phyloP scores from a whole-genome alignment of 306 rosid species.

The Begonia fuchsioides region DNA sequence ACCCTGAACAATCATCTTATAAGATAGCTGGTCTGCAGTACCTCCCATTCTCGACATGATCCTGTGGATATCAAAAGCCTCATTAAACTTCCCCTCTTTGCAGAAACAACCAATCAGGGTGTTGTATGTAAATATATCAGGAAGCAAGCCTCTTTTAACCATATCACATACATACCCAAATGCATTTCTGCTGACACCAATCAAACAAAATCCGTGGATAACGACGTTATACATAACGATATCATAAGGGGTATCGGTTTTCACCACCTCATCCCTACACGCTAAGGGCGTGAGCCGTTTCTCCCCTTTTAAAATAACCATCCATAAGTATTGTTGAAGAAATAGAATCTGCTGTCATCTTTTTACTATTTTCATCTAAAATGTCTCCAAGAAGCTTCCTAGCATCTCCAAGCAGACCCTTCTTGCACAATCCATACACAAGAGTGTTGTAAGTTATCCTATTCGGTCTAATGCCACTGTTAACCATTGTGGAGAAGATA shows the following conservation, averaged over 20 bases:
- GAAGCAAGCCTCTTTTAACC: constrained; percentile 68
- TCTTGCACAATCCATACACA: constrained; percentile 63
- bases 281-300: constrained; percentile 32
- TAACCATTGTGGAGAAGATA: constrained; percentile 40
- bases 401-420: constrained; percentile 43
- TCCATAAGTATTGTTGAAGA: constrained; percentile 64
- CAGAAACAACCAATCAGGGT: constrained; percentile 55
- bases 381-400: constrained; percentile 34
- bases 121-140: constrained; percentile 66
- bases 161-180: constrained; percentile 50
- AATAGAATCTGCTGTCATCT: constrained; percentile 25
- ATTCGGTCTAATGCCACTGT: constrained; percentile 47
- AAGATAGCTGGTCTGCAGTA: constrained; percentile 47
- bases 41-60: constrained; percentile 71
- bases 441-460: constrained; percentile 57
- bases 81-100: constrained; percentile 41
- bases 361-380: constrained; percentile 22
- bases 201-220: constrained; percentile 57
- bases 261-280: constrained; percentile 54
- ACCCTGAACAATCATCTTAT: constrained; percentile 48
- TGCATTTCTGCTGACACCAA: constrained; percentile 33
- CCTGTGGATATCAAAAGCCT: constrained; percentile 42
- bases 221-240: constrained; percentile 69
- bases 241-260: constrained; percentile 30
- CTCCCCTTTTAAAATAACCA: constrained; percentile 48